Evolutionary conservation across 345 rosid genomes (phyloP), one percentile per base, ranked within the genome.

Genomic region (Dipteronia sinensis): DNA sequence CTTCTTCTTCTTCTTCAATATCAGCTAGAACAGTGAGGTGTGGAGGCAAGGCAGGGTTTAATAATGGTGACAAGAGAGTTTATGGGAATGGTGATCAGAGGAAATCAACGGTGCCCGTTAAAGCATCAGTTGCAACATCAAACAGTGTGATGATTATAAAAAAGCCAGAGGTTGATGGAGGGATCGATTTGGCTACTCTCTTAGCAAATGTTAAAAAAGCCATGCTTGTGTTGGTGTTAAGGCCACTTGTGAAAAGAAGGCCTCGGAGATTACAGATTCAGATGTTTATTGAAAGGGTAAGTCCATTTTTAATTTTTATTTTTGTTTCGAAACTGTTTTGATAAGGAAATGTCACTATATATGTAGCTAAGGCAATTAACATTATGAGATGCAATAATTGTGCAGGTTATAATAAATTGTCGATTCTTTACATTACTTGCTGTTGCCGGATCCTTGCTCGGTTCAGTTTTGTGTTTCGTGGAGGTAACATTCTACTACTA

Each of bases 401-500:
- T 77, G 89, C 89, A 92, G 97, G 83, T 67, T 58, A 83, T 93
- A 62, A 20, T 90, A 4, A 84, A 93, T 77, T 91, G 90, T 74
- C 88, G 94, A 77, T 90, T 93, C 84, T 91, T 90, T 74, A 89
- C 93, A 22, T 27, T 88, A 29, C 81, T 91, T 15, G 97, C 90
- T 4, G 91, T 88, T 15, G 90, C 76, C n/a, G 98, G 97, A 79
- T 85, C 94, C 27, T 82, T 90, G 80, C 75, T 93, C 22, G 91
- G 94, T 20, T 91, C 97, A 7, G 70, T 88, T 23, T 69, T 91
- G 74, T 93, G 98, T 75, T 91, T 89, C 82, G 44, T 83, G 29
- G 97, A 92, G 97, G 97, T 90, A 84, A 69, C 0, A 4, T 22
- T 62, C 34, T 56, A 20, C 9, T 66, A 7, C 3, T 55, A 55